A percentile compares a stretch with the other conserved stretches of the same genome.
Conservation (phyloP, 2,329 filamentous ascomycete species). For the Alternaria alternata region DNA sequence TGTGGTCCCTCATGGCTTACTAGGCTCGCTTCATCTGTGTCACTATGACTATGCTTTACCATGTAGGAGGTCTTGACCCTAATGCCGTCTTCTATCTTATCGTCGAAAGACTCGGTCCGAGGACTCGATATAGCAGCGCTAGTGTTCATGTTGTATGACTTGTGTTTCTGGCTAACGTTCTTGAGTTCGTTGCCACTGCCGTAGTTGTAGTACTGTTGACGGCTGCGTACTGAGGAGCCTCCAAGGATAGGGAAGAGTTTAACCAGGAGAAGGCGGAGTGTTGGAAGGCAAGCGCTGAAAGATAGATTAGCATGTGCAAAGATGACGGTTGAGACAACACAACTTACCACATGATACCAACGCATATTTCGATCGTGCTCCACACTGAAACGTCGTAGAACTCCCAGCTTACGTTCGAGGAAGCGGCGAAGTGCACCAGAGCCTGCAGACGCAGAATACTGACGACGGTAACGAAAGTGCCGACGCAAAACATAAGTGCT, state of each 20-base stretch:
- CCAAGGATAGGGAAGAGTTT: conserved; percentile 48
- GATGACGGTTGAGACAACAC: neutral
- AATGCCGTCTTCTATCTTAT: conserved; percentile 23
- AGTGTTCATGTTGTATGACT: conserved; percentile 14
- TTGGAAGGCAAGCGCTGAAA: conserved; percentile 52
- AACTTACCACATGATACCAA: conserved; percentile 53
- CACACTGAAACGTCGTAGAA: conserved; percentile 53
- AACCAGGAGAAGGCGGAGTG: conserved; percentile 49
- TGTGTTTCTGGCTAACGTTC: conserved; percentile 20
- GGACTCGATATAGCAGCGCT: conserved; percentile 8
- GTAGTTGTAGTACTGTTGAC: conserved; percentile 36
- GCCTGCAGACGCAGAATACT: conserved; percentile 55
- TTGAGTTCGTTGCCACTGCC: conserved; percentile 34
- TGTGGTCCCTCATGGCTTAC: conserved; percentile 20
- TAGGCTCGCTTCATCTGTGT: conserved; percentile 31
- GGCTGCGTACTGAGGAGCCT: conserved; percentile 43
- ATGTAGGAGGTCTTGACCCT: conserved; percentile 30
- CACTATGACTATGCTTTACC: conserved; percentile 23
- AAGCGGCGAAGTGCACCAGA: conserved; percentile 54
- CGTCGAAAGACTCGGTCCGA: conserved; percentile 1
- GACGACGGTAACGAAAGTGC: conserved; percentile 54
- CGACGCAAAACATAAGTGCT: conserved; percentile 51
- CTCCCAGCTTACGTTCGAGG: conserved; percentile 52
- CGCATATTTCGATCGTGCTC: conserved; percentile 54
- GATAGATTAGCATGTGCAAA: neutral